Base-by-base conservation (phyloP, 2,329 filamentous ascomycete species). In the Amesomyces nigricolor region DNA sequence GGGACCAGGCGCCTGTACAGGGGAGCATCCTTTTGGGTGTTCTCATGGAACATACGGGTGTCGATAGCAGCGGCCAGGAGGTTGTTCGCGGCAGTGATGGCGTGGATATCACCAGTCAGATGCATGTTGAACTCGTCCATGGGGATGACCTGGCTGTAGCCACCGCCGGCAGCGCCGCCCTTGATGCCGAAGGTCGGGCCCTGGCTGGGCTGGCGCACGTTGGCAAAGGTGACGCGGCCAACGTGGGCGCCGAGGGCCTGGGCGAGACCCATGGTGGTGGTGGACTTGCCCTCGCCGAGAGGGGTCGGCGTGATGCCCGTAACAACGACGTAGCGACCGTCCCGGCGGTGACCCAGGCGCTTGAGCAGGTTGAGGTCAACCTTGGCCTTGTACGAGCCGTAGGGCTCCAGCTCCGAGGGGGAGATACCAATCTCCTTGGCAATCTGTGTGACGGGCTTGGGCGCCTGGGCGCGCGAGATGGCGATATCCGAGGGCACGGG, bases 51-150 rank as follows among this genome's bases (percentile, higher is more conserved):
- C 75, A 99, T 97, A 65, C 94, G 87, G 1, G 94, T 97, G 70
- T 99, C 94, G 60, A 99, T 95, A 37, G 94, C 94, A 53, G 94
- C 94, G 44, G 94, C 92, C 43, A 99, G 82, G 56, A 99, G 79
- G 74, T 99, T 99, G 80, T 97, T 99, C 38, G 94, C 94, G 29
- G 92, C 92, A 51, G 91, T 91, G 67, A 99, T 94, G 62, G 94
- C 94, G 71, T 99, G 94, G 55, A 99, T 97, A 70, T 99, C 94
- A 66, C 94, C 94, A 53, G 94, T 99, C 66, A 99, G 76, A 72
- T 99, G 94, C 68, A 99, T 78, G 74, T 99, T 99, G 78, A 99
- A 99, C 72, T 99, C 94, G 66, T 99, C 94, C 94, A 99, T 99
- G 57, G 94, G 94, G 66, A 99, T 97, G 68, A 99, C 94, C 72